These are phyloP conservation scores for Neckera pumila DNA, from an alignment of 225 moss, liverwort and hornwort genomes.

Conservation along the genomic window DNA sequence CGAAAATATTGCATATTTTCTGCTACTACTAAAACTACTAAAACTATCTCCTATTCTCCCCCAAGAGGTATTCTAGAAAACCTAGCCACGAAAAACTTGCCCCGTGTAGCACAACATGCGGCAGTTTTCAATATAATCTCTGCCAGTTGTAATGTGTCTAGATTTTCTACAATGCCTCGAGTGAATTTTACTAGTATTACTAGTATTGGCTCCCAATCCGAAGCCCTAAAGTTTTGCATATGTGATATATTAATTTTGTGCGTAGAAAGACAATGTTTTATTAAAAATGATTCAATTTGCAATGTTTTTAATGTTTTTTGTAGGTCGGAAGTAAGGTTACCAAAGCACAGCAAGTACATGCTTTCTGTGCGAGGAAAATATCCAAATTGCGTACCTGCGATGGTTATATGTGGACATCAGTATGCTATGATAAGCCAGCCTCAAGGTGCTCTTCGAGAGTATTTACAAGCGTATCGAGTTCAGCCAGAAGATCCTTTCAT, in stretches of 20 bases:
- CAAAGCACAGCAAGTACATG: conserved; percentile 90
- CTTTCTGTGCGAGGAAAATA: conserved; percentile 70
- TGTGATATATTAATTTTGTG: neutral
- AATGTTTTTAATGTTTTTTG: neutral
- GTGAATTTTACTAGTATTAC: neutral
- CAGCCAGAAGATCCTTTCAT: conserved; percentile 93
- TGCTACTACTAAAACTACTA: neutral
- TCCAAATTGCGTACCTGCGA: conserved; percentile 69
- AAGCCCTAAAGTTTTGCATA: neutral
- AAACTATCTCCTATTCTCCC: neutral
- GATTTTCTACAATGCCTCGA: neutral
- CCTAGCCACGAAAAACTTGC: neutral
- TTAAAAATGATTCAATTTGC: neutral
- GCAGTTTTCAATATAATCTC: neutral
- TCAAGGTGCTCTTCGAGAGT: conserved; percentile 95
- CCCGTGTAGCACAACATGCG: neutral
- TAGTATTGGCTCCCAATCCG: neutral
- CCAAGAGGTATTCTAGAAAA: neutral
- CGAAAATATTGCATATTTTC: neutral
- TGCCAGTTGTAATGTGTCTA: neutral
- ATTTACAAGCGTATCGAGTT: conserved; percentile 78
- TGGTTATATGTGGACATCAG: conserved; percentile 92
- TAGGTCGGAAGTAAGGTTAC: conserved; percentile 74
- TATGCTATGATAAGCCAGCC: conserved; percentile 96
- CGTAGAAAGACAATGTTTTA: neutral